Conservation (phyloP, 192 early-diverging fungal species). For the Rhizophlyctis rosea region DNA sequence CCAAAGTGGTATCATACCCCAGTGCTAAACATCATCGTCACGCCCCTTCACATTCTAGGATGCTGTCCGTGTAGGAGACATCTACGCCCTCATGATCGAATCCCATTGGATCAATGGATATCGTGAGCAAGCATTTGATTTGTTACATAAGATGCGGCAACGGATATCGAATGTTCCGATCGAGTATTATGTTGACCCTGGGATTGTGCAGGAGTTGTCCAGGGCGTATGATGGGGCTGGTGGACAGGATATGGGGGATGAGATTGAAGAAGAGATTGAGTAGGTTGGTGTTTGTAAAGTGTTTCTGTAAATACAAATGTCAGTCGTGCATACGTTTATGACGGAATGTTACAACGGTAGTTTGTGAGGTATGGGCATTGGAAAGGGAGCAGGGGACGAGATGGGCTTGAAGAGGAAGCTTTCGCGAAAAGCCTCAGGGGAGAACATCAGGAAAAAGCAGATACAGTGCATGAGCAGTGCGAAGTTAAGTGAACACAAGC, state of each 20-base stretch:
- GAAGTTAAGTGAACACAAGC: too few species aligned
- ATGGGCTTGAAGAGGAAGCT: too few species aligned
- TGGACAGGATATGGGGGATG: not conserved
- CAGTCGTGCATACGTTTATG: not conserved
- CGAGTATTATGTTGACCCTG: conserved; percentile 38
- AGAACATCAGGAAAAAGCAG: too few species aligned
- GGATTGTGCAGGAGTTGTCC: conserved; percentile 11
- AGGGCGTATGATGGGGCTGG: too few species aligned
- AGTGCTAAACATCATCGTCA: not conserved
- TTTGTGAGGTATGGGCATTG: too few species aligned
- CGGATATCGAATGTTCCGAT: conserved; percentile 26
- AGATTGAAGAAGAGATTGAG: not conserved
- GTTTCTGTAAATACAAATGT: not conserved
- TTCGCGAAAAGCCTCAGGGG: too few species aligned
- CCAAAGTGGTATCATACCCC: too few species aligned
- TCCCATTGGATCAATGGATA: conserved; percentile 36
- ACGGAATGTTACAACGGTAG: too few species aligned
- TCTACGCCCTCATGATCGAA: conserved; percentile 54
- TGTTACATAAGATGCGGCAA: conserved; percentile 32
- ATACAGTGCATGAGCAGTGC: too few species aligned
- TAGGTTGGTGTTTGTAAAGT: not conserved
- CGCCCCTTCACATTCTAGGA: conserved; percentile 12
- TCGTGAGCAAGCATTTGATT: conserved; percentile 27
- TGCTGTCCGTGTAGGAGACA: conserved; percentile 46
- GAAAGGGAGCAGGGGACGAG: too few species aligned